Evolutionary conservation across 2,329 filamentous ascomycete genomes (phyloP), one percentile per base, ranked within the genome.

Genomic region (Colletotrichum spaethianum): DNA sequence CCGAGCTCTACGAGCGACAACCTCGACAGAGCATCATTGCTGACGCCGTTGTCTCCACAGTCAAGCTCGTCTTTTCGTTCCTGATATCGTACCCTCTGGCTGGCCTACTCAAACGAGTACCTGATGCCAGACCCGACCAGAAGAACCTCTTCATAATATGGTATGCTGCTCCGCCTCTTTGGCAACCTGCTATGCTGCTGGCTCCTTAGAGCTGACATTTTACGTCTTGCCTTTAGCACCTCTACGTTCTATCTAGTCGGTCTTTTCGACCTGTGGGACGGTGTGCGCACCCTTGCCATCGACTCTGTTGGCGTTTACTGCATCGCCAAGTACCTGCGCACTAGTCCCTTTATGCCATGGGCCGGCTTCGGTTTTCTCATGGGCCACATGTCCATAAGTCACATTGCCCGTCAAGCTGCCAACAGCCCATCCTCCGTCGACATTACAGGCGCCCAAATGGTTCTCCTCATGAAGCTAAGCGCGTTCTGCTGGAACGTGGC

Each of bases 401-500:
- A 99, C 81, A 92, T 99, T 74, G 86, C 90, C 70, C 93, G 97
- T 48, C 94, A 97, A 82, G 89, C 91, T 48, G 84, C 88, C 48
- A 87, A 93, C 76, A 87, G 90, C 73, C 90, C 93, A 0, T 87
- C 89, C 48, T 83, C 85, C 1, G 87, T 98, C 71, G 96, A 99
- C 80, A 95, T 99, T 76, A 98, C 96, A 0, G 95, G 93, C 50
- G 95, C 96, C 1, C 96, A 99, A 82, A 99, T 99, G 96, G 96
- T 99, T 42, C 84, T 98, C 76, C 92, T 98, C 74, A 99, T 99
- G 94, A 99, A 99, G 83, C 90, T 99, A 44, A 94, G 92, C 28
- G 93, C 96, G 6, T 99, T 99, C 80, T 97, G 94, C 84, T 99
- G 96, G 96, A 98, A 98, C 80, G 92, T 98, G 11, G 95, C 96